Evolutionary conservation across 2,329 filamentous ascomycete genomes (phyloP), one percentile per base, ranked within the genome.

Genomic region (Sclerotinia glacialis): DNA sequence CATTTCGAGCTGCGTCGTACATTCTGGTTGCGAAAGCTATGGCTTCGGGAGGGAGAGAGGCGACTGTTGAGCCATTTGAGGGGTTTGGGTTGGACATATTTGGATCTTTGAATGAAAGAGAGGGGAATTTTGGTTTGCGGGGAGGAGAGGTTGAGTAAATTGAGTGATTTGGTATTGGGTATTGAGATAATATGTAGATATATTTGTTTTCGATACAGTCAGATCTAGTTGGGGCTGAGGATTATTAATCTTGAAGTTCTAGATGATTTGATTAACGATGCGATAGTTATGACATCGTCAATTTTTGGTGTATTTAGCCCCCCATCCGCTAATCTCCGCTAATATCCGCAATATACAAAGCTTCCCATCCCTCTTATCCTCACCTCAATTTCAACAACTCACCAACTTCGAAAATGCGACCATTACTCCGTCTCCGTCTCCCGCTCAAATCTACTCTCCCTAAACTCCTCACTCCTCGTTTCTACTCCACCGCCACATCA

Each of bases 1-100:
- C 89, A 28, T 78, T 74, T 42, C 89, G 83, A 1, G 89, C 88
- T 37, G 86, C 83, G 71, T 90, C 83, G 78, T 89, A 92, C 78
- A 91, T 83, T 69, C 84, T 84, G 12, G 81, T 79, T 2, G 89
- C 89, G 42, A 92, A 83, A 5, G 85, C 86, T 60, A 92, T 80
- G 49, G 86, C 87, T 74, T 86, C 88, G 0, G 87, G 85, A 0
- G 88, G 85, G 7, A 90, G 70, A 40, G 47, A 44, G 26, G 64
- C 44, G 44, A 60, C 37, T 34, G 58, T 47, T 61, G 47, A 12
- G 42, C 42, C 47, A 26, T 28, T 64, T 42, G 63, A 11, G 12
- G 49, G 16, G 18, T 34, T 59, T 34, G 52, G 42, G n/a, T 52
- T 26, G 18, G 28, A 65, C 52, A 50, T 37, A 6, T 59, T 47